Evolutionary conservation across 192 early-diverging fungal species (phyloP), one percentile per base, ranked within the genome.

Genomic region (Entrophospora sp.): DNA sequence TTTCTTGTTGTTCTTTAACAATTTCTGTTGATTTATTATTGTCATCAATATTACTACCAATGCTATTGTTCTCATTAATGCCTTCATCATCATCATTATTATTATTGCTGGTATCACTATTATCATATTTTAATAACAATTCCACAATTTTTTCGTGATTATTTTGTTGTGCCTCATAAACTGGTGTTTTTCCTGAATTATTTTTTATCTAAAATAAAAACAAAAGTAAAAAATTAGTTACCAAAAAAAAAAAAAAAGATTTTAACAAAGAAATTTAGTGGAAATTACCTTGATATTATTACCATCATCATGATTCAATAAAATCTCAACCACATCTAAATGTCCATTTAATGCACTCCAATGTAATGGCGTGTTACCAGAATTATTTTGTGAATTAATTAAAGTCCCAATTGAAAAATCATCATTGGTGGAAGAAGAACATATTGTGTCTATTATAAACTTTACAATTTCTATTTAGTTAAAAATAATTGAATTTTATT

Each of bases 311-410:
- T 71, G 66, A 3, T 55, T 70, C 10, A 91, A 72, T 51, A 93
- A 64, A 25, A 73, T 5, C 67, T 90, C 71, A 5, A 90, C 88
- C 44, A 79, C 75, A 43, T 85, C 78, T 62, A 79, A 44, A 62
- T 92, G 87, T 2, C 91, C 90, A 71, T 93, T 93, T 5, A 91
- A 73, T 10, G 89, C 88, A 51, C 89, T 88, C 91, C 91, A 93
- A 69, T 93, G 91, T 42, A 93, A 74, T 28, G 91, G 77, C 16
- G 89, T 83, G 67, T 85, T 85, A 52, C 83, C 85, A 69, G 80
- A 75, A 22, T 82, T 74, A 66, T 85, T 87, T 51, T 77, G 75
- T 37, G 65, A 66, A 64, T 85, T 83, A 67, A 87, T 61, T 52
- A 12, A 43, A 38, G 61, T 38, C 43, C 24, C 55, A n/a, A n/a